phyloP scores from a whole-genome alignment of 768 basidiomycete species.

The Chlorophyllum brunneum region DNA sequence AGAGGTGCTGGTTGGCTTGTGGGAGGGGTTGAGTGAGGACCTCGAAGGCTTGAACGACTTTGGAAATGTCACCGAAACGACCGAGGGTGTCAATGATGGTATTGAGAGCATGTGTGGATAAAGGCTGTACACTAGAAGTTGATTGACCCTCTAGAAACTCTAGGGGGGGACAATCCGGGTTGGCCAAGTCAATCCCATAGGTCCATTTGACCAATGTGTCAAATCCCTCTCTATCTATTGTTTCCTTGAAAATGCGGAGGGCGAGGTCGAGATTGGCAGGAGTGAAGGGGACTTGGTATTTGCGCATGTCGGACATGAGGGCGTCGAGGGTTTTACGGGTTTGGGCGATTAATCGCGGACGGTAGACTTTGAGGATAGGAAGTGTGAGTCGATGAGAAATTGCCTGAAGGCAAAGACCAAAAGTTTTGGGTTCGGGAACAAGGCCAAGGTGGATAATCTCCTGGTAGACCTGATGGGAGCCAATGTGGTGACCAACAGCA shows the following conservation, averaged over 20 bases:
- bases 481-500: constrained; percentile 64
- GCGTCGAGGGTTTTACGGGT: constrained; percentile 44
- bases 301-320: constrained; percentile 57
- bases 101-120: constrained; percentile 68
- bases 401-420: constrained; percentile 62
- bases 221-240: constrained; percentile 52
- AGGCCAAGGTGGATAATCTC: constrained; percentile 49
- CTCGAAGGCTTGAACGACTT: constrained; percentile 73
- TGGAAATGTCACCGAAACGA: constrained; percentile 52
- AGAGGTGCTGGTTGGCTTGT: constrained; percentile 39
- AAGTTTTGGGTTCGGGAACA: constrained; percentile 51
- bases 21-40: constrained; percentile 73
- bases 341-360: constrained; percentile 33
- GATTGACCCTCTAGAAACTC: constrained; percentile 30
- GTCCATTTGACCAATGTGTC: constrained; percentile 57
- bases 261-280: constrained; percentile 63
- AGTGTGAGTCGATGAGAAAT: constrained; percentile 65
- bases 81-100: constrained; percentile 72
- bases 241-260: constrained; percentile 66
- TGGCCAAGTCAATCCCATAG: constrained; percentile 75
- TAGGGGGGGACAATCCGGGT: constrained; percentile 65
- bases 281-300: constrained; percentile 43
- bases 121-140: constrained; percentile 32
- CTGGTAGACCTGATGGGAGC: constrained; percentile 54
- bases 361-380: constrained; percentile 40